Evolutionary conservation across 371 early-diverging fungal genomes (phyloP), one percentile per base, ranked within the genome.

Genomic region (Lichtheimia corymbifera): DNA sequence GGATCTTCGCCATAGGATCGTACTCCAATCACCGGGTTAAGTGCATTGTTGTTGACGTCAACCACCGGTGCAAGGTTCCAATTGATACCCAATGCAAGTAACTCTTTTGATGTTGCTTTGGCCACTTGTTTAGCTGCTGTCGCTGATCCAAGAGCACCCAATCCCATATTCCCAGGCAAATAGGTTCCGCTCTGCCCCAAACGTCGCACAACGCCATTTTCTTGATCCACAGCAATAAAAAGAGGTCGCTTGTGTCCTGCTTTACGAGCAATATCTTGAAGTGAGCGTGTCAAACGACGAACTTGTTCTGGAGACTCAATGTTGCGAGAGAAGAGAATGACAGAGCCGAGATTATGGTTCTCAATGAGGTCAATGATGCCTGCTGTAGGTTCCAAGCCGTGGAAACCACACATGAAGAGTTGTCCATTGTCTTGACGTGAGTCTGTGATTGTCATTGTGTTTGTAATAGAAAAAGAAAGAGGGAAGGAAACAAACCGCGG

Each of bases 11-110:
- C 70, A 61, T 66, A 81, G 3, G 78, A 78, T 12, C 82, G 67
- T 5, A 78, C 79, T 5, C 82, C 82, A 50, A 81, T 81, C 20
- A 81, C 82, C 13, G 82, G 82, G 47, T 81, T 81, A 41, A 81
- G 50, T 0, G 82, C 67, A 35, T 81, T 81, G 53, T 70, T 81
- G 58, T 81, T 81, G 14, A 81, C 82, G 55, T 81, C 82, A 62
- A 78, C 24, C 4, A 62, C 71, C 13, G 82, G 82, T 15, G 79
- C 78, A 13, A 81, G 58, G 52, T 81, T 81, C 77, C 79, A 81
- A 30, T 81, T 78, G 41, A 81, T 73, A 18, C 82, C 82, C 1
- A 81, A 53, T 0, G 69, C 64, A 25, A 68, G 47, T 9, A 81
- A 27, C 44, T 81, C 82, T 9, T 67, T 63, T 2, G 75, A 65